A percentile compares a stretch with the other conserved stretches of the same genome.
Evolutionary conservation across 2,329 filamentous ascomycete genomes (phyloP).

Genomic region (Talaromyces islandicus): DNA sequence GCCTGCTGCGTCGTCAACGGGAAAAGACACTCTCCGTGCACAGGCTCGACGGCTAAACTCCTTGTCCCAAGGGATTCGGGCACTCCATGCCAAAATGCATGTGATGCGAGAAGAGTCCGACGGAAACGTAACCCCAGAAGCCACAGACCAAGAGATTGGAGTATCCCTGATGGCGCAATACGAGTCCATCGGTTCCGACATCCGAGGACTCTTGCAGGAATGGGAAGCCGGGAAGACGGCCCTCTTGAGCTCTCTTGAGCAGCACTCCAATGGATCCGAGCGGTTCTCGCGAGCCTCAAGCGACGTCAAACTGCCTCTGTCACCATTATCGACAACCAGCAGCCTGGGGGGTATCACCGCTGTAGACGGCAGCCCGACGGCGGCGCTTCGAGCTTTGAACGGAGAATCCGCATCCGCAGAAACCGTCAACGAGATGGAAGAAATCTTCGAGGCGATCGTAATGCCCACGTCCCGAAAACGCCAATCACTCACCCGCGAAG

Average conservation of each 20-base stretch:
- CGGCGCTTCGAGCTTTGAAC: slow-evolving; percentile 72
- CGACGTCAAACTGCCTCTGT: slow-evolving; percentile 37
- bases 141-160: slow-evolving; percentile 63
- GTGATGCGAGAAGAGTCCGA: slow-evolving; percentile 86
- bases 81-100: slow-evolving; percentile 90
- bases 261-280: slow-evolving; percentile 60
- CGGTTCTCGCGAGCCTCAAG: slow-evolving; percentile 20
- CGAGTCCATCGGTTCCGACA: slow-evolving; percentile 84
- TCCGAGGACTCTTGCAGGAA: slow-evolving; percentile 71
- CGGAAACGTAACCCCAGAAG: slow-evolving; percentile 67
- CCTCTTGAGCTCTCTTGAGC: slow-evolving; percentile 73
- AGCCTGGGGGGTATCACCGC: slow-evolving; percentile 42
- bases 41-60: slow-evolving; percentile 85
- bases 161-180: slow-evolving; percentile 80
- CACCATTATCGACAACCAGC: slow-evolving; percentile 40
- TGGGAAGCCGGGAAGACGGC: slow-evolving; percentile 87
- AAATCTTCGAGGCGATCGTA: slow-evolving; percentile 89
- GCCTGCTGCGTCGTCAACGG: slow-evolving; percentile 60
- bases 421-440: slow-evolving; percentile 50
- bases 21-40: slow-evolving; percentile 76
- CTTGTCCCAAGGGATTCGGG: slow-evolving; percentile 82
- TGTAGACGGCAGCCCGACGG: slow-evolving; percentile 54
- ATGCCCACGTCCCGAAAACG: slow-evolving; percentile 62
- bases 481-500: slow-evolving; percentile 70
- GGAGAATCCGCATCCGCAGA: slow-evolving; percentile 51